phyloP scores from a whole-genome alignment of 148 eudicot genomes.

The Rhododendron mucronatum region DNA sequence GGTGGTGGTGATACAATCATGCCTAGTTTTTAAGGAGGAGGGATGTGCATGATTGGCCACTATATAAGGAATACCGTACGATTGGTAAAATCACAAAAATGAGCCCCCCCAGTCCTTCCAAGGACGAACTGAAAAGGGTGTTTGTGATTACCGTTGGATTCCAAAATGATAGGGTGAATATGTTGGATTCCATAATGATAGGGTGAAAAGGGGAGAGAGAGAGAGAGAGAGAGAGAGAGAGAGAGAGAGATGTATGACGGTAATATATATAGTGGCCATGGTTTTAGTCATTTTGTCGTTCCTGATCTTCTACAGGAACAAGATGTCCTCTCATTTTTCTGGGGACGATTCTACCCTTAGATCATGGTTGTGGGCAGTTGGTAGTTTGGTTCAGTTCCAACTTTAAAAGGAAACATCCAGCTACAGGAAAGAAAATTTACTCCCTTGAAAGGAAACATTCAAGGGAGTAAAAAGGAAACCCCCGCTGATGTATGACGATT shows the following conservation, averaged over 20 bases:
- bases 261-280: not conserved
- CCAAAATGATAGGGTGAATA: not conserved
- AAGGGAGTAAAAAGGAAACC: too few species aligned
- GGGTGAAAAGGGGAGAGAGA: not conserved
- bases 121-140: not conserved
- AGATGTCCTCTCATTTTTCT: conserved; percentile 1
- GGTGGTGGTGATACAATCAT: not conserved
- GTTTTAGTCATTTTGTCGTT: not conserved
- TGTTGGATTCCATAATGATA: not conserved
- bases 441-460: too few species aligned
- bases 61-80: not conserved
- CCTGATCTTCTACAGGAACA: not conserved
- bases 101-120: not conserved
- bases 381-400: not conserved
- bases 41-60: too few species aligned
- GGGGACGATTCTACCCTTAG: not conserved
- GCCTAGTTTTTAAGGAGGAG: not conserved
- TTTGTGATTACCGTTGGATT: not conserved
- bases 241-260: not conserved
- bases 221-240: not conserved
- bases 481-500: too few species aligned
- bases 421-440: too few species aligned
- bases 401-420: too few species aligned
- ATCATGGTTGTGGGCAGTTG: not conserved
- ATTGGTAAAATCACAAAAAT: not conserved